A percentile compares a stretch with the other conserved stretches of the same genome.
Conservation (phyloP, 129 eudicot species). For the Saussurea involucrata region DNA sequence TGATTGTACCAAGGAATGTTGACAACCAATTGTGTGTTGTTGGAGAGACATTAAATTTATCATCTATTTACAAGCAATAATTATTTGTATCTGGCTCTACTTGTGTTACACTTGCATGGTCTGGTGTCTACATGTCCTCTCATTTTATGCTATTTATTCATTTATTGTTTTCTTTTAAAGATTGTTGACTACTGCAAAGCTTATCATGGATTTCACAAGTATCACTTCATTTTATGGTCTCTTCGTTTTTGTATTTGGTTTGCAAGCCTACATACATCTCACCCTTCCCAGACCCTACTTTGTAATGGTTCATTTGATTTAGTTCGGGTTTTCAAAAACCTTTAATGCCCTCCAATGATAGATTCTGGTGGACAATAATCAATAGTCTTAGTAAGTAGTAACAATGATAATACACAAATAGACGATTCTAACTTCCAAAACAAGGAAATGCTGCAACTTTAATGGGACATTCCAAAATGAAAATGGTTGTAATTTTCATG, state of each 20-base stretch:
- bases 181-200: no score
- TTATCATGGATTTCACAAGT: no score
- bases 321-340: background rate
- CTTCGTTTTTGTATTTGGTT: no score
- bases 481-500: no score
- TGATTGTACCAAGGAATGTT: slow-evolving; percentile 58
- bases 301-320: no score
- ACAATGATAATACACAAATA: background rate
- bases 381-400: background rate
- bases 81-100: background rate
- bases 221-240: no score
- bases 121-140: background rate
- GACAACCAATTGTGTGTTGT: slow-evolving; percentile 64
- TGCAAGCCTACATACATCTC: no score
- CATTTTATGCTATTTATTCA: background rate
- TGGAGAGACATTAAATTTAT: slow-evolving; percentile 68
- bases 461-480: background rate
- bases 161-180: background rate
- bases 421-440: background rate
- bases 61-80: slow-evolving; percentile 31
- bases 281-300: no score
- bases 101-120: background rate
- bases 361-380: background rate
- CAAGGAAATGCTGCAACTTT: background rate
- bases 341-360: background rate